Percentiles rank a stretch among this genome's conserved stretches.
Evolutionary conservation across 768 basidiomycete genomes (phyloP).

Genomic region (Tricholoma hemisulphureum): DNA sequence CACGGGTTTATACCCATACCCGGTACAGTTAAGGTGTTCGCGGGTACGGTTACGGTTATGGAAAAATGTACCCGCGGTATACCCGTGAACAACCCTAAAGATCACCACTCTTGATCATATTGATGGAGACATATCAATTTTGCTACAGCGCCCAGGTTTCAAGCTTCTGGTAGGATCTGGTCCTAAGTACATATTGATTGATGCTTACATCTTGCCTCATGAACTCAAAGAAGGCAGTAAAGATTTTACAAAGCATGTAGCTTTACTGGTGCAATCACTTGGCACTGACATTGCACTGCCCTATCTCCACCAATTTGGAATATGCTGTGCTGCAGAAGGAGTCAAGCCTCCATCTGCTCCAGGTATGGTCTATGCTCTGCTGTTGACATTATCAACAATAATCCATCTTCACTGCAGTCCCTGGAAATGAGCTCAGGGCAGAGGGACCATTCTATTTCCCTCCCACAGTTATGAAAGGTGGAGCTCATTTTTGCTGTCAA

Average conservation of each 20-base stretch:
- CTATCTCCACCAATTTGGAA: slow-evolving; percentile 9
- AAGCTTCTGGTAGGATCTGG: not conserved
- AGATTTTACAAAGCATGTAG: slow-evolving; percentile 2
- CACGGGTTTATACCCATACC: no score
- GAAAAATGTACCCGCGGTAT: no score
- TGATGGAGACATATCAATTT: slow-evolving; percentile 6
- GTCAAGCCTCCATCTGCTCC: not conserved
- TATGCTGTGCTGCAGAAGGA: slow-evolving; percentile 1
- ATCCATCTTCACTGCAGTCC: not conserved
- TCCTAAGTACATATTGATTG: not conserved
- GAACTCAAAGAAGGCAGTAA: slow-evolving; percentile 1
- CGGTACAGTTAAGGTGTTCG: no score
- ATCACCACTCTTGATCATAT: slow-evolving; percentile 6
- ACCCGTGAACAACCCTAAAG: no score
- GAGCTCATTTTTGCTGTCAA: slow-evolving; percentile 3
- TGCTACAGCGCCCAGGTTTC: slow-evolving; percentile 3
- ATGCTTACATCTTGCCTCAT: slow-evolving; percentile 7
- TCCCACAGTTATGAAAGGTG: not conserved
- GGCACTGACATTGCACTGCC: slow-evolving; percentile 10
- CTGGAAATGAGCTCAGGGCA: not conserved
- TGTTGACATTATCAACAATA: not conserved
- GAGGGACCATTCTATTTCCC: slow-evolving; percentile 6
- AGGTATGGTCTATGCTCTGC: not conserved
- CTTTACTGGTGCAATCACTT: slow-evolving; percentile 12
- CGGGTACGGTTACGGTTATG: no score